Evolutionary conservation across 1,284 basidiomycete species (phyloP).

Genomic region (Wallemia mellicola): DNA sequence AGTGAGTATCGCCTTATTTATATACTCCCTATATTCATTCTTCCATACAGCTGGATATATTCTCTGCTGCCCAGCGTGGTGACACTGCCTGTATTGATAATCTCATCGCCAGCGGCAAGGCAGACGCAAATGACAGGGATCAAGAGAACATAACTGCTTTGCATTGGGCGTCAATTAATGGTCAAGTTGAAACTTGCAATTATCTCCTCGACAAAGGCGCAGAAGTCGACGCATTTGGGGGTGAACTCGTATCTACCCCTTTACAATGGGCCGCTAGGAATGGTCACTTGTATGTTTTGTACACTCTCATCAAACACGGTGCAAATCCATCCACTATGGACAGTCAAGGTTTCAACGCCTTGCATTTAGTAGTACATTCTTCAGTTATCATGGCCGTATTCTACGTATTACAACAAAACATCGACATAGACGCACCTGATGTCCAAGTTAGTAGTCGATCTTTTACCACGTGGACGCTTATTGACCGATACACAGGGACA

Average conservation of each 20-base stretch:
- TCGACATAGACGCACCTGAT: conserved; percentile 63
- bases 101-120: conserved; percentile 39
- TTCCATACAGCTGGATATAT: conserved; percentile 36
- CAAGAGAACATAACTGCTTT: conserved; percentile 73
- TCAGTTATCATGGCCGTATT: conserved; percentile 76
- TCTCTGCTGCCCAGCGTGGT: conserved; percentile 61
- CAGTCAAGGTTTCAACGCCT: conserved; percentile 81
- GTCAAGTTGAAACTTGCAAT: conserved; percentile 43
- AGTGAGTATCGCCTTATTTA: neutral
- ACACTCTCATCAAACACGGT: conserved; percentile 56
- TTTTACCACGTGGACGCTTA: too few relatives aligned
- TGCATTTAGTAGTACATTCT: conserved; percentile 83
- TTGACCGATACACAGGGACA: too few relatives aligned
- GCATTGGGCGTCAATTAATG: conserved; percentile 92
- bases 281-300: conserved; percentile 79
- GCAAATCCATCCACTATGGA: conserved; percentile 78
- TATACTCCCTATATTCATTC: neutral
- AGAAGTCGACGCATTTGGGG: conserved; percentile 73
- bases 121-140: conserved; percentile 51
- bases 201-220: conserved; percentile 78
- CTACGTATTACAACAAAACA: conserved; percentile 70
- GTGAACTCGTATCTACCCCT: conserved; percentile 80
- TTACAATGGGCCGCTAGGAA: conserved; percentile 92
- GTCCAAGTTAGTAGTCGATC: conserved; percentile 24
- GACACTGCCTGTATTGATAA: conserved; percentile 36